Conservation (phyloP, 352 stramenopile species). For the Phytopythium kandeliae region DNA sequence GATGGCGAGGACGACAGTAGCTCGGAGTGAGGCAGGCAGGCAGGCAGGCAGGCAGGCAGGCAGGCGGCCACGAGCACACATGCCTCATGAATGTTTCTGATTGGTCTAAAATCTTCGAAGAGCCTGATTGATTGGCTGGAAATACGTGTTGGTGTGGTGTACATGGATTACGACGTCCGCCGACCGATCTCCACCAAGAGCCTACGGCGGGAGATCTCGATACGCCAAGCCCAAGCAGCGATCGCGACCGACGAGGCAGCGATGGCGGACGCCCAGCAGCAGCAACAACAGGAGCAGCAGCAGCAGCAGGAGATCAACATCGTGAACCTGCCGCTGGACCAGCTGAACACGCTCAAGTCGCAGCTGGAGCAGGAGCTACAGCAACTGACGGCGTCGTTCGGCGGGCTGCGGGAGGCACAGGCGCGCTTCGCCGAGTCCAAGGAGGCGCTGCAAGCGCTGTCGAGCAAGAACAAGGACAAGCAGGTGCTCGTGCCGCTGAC, state of each 20-base stretch:
- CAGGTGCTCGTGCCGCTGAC: conserved; percentile 93
- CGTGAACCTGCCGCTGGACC: conserved; percentile 88
- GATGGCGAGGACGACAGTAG: conserved; percentile 32
- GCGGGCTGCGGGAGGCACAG: conserved; percentile 64
- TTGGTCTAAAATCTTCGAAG: neutral
- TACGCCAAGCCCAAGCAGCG: conserved; percentile 1
- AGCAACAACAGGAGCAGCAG: neutral
- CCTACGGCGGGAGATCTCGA: conserved; percentile 5
- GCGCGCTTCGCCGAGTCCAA: conserved; percentile 79
- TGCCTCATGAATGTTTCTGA: neutral
- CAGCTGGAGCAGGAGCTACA: conserved; percentile 85
- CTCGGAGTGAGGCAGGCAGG: conserved; percentile 10
- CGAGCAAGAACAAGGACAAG: conserved; percentile 52
- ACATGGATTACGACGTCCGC: conserved; percentile 4
- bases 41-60: no score
- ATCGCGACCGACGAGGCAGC: neutral
- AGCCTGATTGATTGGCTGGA: neutral
- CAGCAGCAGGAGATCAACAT: conserved; percentile 61
- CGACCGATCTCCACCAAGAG: neutral
- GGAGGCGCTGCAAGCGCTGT: conserved; percentile 57
- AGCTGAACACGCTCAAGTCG: conserved; percentile 90
- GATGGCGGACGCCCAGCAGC: conserved; percentile 31
- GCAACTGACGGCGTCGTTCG: conserved; percentile 68
- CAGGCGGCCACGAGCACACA: no score
- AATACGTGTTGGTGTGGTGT: neutral